Evolutionary conservation across 495 filamentous ascomycete species (phyloP), one percentile per base, ranked within the genome.

Genomic region (Penicillium herquei): DNA sequence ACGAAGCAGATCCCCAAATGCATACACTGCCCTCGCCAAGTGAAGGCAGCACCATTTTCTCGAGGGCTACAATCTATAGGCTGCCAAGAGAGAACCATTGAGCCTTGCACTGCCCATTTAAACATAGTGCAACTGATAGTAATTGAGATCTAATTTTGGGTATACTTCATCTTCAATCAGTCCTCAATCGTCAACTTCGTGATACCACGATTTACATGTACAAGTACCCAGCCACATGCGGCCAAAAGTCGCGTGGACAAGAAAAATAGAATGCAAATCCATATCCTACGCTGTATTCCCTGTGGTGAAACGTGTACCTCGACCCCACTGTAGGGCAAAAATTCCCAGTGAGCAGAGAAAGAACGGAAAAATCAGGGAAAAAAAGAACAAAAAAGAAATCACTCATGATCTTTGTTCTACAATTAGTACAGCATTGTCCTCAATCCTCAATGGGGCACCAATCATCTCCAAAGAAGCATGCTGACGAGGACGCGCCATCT

Each of bases 271-370:
- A 18, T n/a, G 2, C 6, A 41, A 41, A 21, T 33, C 7, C 39
- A 14, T 39, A 56, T 56, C 48, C 31, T 51, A 56, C 44, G n/a
- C 52, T 49, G 52, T 45, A 41, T 16, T 31, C 32, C 30, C 57
- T 56, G 58, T 53, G 39, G 58, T 61, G 58, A 49, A 56, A 56
- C 56, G 40, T 45, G 48, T 49, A 46, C 50, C 39, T 52, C 2
- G 12, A 52, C 39, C 30, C 39, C 39, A 52, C 50, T 12, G 30
- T 49, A 35, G 14, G 46, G 34, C 33, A 32, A n/a, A n/a, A 34
- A 21, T 18, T 16, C 14, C 14, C 33, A 33, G 13, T 6, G 5
- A 50, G 16, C 7, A 30, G 14, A 7, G n/a, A 41, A 41, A 16
- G 14, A 41, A 32, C 32, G 30, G 10, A 21, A 45, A 32, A 17